Evolutionary conservation across 495 filamentous ascomycete species (phyloP), one percentile per base, ranked within the genome.

Genomic region (Penicillium steckii): DNA sequence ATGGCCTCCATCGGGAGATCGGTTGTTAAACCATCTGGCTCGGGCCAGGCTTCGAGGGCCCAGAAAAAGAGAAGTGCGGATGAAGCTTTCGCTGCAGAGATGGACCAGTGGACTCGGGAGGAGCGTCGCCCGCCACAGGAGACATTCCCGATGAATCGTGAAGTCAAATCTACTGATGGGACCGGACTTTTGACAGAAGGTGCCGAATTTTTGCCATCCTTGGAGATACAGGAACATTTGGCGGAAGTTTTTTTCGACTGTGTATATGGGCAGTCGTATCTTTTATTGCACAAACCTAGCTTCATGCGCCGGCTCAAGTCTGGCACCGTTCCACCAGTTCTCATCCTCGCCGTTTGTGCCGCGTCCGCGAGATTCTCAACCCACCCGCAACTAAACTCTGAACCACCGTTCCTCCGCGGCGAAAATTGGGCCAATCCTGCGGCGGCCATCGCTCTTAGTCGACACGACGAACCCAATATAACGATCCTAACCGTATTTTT

Each of bases 191-290:
- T 92, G 25, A 84, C 81, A 8, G 90, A 94, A 69, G 94, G 94
- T 5, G 84, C 82, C 7, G 91, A 95, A 61, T 85, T 87, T 47
- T 70, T 98, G 35, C 94, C 94, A 10, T 77, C 91, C 0, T 83
- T 88, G 66, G 93, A 96, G 33, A 82, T 98, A 13, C 94, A 98
- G 65, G 90, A 95, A 61, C 92, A 98, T 68, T 77, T 98, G 4
- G 85, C 93, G 12, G 92, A 97, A 67, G 86, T 96, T 0, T 98
- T 92, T 68, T 98, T 98, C 61, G 93, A 97, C 60, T 95, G 87
- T 59, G 77, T 98, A 3, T 98, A 98, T 65, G 94, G 94, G 18
- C 94, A 98, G 64, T 86, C 90, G 4, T 98, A 97, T 65, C 88
- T 91, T 52, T 72, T 98, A n/a, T 81, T 98, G 25, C 94, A 98